A percentile compares a stretch with the other conserved stretches of the same genome.
phyloP scores from a whole-genome alignment of 108 stramenopile species.

The Cylindrotheca closterium region DNA sequence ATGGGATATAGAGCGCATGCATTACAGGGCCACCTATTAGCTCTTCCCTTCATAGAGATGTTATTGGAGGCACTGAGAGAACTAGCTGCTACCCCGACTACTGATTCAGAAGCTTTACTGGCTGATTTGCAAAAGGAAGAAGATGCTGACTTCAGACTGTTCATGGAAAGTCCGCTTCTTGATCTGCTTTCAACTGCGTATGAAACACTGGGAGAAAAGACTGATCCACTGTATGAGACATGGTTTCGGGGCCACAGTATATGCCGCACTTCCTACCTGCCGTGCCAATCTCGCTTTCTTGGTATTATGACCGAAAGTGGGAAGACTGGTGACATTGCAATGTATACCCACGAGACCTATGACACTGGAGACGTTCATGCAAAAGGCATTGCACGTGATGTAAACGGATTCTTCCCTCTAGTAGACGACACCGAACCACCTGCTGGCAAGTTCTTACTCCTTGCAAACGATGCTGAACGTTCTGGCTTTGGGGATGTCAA shows the following conservation, averaged over 20 bases:
- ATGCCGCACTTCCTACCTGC: constrained; percentile 42
- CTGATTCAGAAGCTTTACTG: not conserved
- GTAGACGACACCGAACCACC: not conserved
- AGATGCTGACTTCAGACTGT: not conserved
- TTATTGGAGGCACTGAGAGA: not conserved
- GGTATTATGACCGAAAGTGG: constrained; percentile 35
- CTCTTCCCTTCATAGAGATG: not conserved
- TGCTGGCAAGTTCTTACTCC: not conserved
- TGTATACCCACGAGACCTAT: constrained; percentile 20
- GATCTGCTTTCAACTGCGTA: not conserved
- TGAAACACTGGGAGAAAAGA: not conserved
- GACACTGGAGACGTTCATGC: constrained; percentile 15
- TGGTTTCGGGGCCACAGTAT: constrained; percentile 5
- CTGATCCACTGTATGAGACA: not conserved
- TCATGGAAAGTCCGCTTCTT: not conserved
- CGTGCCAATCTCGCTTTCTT: constrained; percentile 38
- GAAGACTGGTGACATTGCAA: constrained; percentile 15
- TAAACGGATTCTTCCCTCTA: not conserved
- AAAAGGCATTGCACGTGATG: not conserved
- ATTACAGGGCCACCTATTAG: not conserved
- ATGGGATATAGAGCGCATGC: not conserved
- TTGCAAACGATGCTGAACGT: not conserved
- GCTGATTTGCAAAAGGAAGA: not conserved
- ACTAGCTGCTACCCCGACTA: not conserved
- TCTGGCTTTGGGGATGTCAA: not conserved